Evolutionary conservation across 129 eudicot genomes (phyloP).

Genomic region (Lonicera japonica): DNA sequence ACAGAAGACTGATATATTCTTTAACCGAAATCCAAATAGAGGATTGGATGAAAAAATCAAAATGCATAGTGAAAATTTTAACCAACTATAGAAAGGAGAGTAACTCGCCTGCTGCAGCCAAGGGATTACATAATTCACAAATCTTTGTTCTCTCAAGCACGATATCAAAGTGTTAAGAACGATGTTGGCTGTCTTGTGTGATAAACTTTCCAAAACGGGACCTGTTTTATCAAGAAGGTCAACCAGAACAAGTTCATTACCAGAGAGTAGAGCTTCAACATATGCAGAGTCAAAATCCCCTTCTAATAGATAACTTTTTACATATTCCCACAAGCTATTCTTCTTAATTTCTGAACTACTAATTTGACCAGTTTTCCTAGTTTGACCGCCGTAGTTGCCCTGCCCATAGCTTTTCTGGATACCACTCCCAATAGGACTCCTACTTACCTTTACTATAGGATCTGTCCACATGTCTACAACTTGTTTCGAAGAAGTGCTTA

Average conservation of each 20-base stretch:
- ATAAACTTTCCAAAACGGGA: constrained; percentile 71
- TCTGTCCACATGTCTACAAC: constrained; percentile 36
- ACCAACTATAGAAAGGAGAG: background rate
- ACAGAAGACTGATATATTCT: background rate
- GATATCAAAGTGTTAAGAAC: constrained; percentile 59
- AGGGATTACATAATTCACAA: constrained; percentile 54
- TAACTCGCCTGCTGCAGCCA: constrained; percentile 83
- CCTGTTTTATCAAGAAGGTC: constrained; percentile 91
- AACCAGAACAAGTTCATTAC: constrained; percentile 57
- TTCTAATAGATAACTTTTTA: constrained; percentile 47
- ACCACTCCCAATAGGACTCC: constrained; percentile 33
- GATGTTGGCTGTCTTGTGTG: constrained; percentile 50
- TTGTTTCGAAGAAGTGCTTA: constrained; percentile 25
- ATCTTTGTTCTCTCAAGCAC: constrained; percentile 57
- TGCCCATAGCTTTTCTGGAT: constrained; percentile 21
- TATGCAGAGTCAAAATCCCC: constrained; percentile 83
- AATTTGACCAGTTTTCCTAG: constrained; percentile 18
- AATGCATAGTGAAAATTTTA: background rate
- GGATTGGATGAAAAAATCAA: too few relatives aligned
- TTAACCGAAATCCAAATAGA: too few relatives aligned
- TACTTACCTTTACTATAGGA: constrained; percentile 29
- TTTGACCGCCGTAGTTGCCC: constrained; percentile 28
- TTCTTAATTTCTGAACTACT: constrained; percentile 24
- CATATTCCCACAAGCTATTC: constrained; percentile 40
- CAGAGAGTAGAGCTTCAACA: constrained; percentile 63